Evolutionary conservation across 148 eudicot genomes (phyloP).

Genomic region (Polygonum aviculare): DNA sequence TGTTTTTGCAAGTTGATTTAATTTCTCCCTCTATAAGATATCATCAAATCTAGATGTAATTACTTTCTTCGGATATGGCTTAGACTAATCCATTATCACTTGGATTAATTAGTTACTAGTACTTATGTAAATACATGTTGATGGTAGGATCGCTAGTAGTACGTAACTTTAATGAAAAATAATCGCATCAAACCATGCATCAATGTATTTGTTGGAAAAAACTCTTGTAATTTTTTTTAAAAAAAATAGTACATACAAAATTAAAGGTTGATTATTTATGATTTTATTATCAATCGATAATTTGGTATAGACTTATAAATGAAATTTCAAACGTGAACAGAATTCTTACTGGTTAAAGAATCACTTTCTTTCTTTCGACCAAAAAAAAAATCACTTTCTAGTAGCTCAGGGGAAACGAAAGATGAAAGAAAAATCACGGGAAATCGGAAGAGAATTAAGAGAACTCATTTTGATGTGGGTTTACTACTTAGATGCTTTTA

Average conservation of each 20-base stretch:
- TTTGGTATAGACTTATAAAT: too few relatives aligned
- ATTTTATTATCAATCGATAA: too few relatives aligned
- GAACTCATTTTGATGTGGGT: neutral
- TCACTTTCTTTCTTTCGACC: too few relatives aligned
- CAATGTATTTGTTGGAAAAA: neutral
- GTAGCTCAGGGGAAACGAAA: too few relatives aligned
- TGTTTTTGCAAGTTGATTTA: neutral
- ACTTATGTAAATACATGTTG: neutral
- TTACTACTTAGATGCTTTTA: neutral
- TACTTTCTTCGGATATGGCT: neutral
- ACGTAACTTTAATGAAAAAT: neutral
- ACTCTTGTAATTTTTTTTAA: too few relatives aligned
- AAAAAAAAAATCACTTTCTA: too few relatives aligned
- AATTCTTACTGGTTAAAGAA: too few relatives aligned
- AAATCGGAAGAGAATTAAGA: too few relatives aligned
- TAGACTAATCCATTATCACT: neutral
- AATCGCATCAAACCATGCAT: neutral
- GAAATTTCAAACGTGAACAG: too few relatives aligned
- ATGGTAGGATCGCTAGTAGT: neutral
- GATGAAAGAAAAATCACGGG: too few relatives aligned
- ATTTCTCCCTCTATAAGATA: neutral
- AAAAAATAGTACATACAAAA: too few relatives aligned
- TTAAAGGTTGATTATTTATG: too few relatives aligned
- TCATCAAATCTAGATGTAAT: neutral
- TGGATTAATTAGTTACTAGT: neutral